Base-by-base conservation (phyloP, 1,139 yeast species). In the Hansenula lynferdii region DNA sequence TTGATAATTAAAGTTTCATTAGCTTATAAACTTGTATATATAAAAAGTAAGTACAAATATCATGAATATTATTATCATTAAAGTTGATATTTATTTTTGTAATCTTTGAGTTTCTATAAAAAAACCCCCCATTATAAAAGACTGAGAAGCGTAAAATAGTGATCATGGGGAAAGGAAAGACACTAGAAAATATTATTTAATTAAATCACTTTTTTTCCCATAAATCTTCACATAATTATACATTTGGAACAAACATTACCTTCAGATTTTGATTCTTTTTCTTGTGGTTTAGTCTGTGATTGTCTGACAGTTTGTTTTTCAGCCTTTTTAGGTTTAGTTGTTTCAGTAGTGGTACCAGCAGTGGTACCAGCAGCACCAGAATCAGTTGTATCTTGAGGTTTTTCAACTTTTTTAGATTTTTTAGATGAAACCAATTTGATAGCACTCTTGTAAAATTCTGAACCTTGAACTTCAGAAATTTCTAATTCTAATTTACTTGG, bases 401-500 rank as follows among this genome's bases (percentile, higher is more conserved):
- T n/a, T n/a, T n/a, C n/a, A n/a, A n/a, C 10, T 25, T 23, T 29
- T 18, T 6, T 14, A 8, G 15, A 11, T n/a, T 19, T 17, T 15
- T 21, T 30, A 10, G 25, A 17, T 20, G 29, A 15, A 33, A 16
- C 27, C 15, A 45, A 44, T 12, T 47, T 47, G 15, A 34, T 22
- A 16, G 37, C 42, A 19, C 36, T 36, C 4, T 38, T 28, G 20
- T 33, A 42, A 62, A 78, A 78, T 42, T 66, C 58, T 49, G 66
- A 61, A 62, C 85, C 86, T 63, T 80, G 86, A 44, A 61, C 64
- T 41, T 54, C 57, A 36, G 80, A 89, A 48, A 84, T 55, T 50
- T 73, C 72, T 55, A 75, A 65, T 67, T 85, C 95, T 44, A 80
- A 67, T 39, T 69, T 74, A 42, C 75, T 53, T 42, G 90, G 85